phyloP scores from a whole-genome alignment of 2,329 filamentous ascomycete genomes.

The Pseudocercospora eumusae region DNA sequence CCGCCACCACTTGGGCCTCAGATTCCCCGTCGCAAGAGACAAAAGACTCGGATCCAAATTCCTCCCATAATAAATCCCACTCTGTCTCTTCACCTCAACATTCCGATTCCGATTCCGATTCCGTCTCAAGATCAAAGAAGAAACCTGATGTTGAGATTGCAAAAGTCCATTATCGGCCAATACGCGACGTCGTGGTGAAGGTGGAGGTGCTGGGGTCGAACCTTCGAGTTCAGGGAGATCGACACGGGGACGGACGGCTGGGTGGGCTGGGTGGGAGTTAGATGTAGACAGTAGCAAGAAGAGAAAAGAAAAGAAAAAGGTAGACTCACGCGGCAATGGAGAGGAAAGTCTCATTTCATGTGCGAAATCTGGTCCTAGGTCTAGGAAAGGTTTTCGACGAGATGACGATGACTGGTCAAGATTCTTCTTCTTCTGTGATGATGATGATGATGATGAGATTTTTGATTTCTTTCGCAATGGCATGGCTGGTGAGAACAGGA shows the following conservation, averaged over 20 bases:
- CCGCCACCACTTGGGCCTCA: not conserved
- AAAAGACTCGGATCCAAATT: constrained; percentile 2
- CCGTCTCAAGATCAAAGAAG: too few species aligned
- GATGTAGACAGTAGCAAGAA: too few species aligned
- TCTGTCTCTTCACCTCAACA: too few species aligned
- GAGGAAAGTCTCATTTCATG: constrained; percentile 1
- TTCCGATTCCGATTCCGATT: too few species aligned
- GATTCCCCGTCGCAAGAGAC: not conserved
- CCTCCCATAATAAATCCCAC: not conserved
- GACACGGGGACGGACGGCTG: constrained; percentile 1
- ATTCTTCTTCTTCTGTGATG: too few species aligned
- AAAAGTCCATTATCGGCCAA: not conserved
- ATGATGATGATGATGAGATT: not conserved
- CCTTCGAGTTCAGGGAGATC: not conserved
- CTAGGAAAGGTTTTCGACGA: not conserved
- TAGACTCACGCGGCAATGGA: not conserved
- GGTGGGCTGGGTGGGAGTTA: not conserved
- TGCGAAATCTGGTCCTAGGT: not conserved
- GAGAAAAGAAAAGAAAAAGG: too few species aligned
- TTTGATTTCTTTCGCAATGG: too few species aligned
- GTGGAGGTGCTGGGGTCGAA: not conserved
- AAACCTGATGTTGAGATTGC: too few species aligned
- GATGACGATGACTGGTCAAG: too few species aligned
- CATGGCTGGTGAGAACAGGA: too few species aligned
- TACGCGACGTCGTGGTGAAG: not conserved